Base-by-base conservation (phyloP, 192 early-diverging fungal species). In the Kickxella alabastrina region DNA sequence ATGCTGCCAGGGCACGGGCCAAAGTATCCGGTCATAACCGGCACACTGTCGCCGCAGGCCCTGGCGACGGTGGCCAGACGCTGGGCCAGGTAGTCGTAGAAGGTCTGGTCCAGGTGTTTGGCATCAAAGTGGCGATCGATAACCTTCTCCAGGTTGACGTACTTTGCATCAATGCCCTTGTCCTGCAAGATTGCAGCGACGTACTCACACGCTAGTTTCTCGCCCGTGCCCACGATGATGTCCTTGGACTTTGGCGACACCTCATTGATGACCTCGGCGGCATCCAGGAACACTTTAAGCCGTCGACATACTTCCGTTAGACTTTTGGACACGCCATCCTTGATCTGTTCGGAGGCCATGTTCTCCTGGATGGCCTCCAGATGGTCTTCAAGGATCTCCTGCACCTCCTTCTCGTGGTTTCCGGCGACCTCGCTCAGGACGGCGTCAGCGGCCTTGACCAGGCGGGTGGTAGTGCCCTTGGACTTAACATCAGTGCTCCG, bases 1-100 rank as follows among this genome's bases (percentile, higher is more conserved):
- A 99, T 81, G 58, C 87, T 85, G 14, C 95, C 95, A 5, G 97
- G 97, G 12, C 93, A 90, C n/a, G 86, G 87, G n/a, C 97, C 95
- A 79, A 99, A 88, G 79, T 88, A 99, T 13, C 96, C 88, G 14
- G 93, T 98, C n/a, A 98, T 87, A 22, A 98, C 92, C 12, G 90
- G 92, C 27, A 96, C 84, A 21, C 79, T 66, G 59, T 83, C 62
- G 47, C 81, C 82, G 58, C 83, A 83, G 26, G 75, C 75, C 6
- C 39, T 77, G 26, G 84, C 77, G 2, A 80, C 68, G 14, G 78
- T 63, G 8, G 82, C 80, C 52, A 99, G 78, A 4, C 80, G 75
- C 39, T 78, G 52, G 7, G 90, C 66, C 23, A 99, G 59, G 54
- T 97, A 93, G 64, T 99, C 92, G 55, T 99, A 99, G 65, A 99